These are phyloP conservation scores for Lactarius deliciosus DNA, from an alignment of 768 basidiomycete species.

Conservation along the genomic window DNA sequence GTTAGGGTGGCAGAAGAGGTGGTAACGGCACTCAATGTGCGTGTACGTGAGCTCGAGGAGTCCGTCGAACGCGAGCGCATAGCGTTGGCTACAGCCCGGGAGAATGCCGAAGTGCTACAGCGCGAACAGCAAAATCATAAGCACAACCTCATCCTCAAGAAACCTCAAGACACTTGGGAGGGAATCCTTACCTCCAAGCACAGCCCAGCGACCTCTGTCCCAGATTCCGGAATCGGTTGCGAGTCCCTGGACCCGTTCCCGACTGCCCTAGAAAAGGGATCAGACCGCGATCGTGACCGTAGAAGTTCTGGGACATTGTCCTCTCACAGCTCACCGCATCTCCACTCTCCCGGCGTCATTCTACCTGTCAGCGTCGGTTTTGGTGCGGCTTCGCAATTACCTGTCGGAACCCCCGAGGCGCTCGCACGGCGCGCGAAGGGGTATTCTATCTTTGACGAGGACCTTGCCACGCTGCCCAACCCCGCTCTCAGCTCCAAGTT, in stretches of 20 bases:
- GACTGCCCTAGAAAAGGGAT: slow-evolving; percentile 28
- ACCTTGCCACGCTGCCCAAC: slow-evolving; percentile 37
- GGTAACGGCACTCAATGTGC: slow-evolving; percentile 49
- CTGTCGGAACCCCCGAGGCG: slow-evolving; percentile 24
- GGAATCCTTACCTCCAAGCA: slow-evolving; percentile 25
- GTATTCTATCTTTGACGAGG: slow-evolving; percentile 45
- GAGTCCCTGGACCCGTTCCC: slow-evolving; percentile 21
- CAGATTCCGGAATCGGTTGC: slow-evolving; percentile 11
- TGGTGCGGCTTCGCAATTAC: slow-evolving; percentile 30
- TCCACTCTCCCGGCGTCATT: slow-evolving; percentile 25
- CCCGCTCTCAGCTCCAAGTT: slow-evolving; percentile 40
- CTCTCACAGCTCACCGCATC: slow-evolving; percentile 20
- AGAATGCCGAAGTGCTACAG: slow-evolving; percentile 52
- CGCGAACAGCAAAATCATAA: slow-evolving; percentile 35
- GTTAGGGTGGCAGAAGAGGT: slow-evolving; percentile 51
- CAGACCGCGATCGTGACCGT: slow-evolving; percentile 16
- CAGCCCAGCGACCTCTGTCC: slow-evolving; percentile 22
- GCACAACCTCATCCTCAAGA: slow-evolving; percentile 36
- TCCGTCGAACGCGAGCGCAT: slow-evolving; percentile 62
- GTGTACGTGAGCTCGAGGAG: slow-evolving; percentile 74
- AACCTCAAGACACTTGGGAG: slow-evolving; percentile 29
- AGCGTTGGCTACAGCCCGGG: slow-evolving; percentile 55
- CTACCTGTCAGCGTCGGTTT: slow-evolving; percentile 20
- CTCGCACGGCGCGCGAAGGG: slow-evolving; percentile 38
- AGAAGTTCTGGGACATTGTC: slow-evolving; percentile 13